phyloP scores from a whole-genome alignment of 2,329 filamentous ascomycete species.

The Alternaria gaisen region DNA sequence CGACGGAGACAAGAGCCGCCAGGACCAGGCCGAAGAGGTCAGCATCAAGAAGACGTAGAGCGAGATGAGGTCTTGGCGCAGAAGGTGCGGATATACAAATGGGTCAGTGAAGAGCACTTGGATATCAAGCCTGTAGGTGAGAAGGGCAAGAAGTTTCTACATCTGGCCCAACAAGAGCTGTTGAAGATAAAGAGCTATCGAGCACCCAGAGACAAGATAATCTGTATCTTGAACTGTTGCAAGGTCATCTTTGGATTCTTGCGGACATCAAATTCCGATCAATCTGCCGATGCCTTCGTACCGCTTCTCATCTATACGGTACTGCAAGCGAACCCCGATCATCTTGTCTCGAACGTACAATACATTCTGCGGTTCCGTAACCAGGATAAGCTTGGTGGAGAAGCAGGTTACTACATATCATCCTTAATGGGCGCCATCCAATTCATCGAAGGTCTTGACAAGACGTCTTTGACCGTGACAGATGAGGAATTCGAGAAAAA shows the following conservation, averaged over 20 bases:
- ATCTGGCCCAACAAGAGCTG: conserved; percentile 90
- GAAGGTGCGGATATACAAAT: conserved; percentile 96
- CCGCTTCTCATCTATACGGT: conserved; percentile 93
- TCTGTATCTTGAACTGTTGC: conserved; percentile 97
- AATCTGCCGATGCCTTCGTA: conserved; percentile 94
- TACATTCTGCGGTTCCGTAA: conserved; percentile 97
- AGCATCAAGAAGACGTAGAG: conserved; percentile 98
- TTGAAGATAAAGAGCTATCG: conserved; percentile 96
- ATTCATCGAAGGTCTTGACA: conserved; percentile 95
- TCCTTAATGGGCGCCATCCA: conserved; percentile 95
- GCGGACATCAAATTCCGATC: conserved; percentile 90
- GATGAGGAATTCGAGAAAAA: conserved; percentile 96
- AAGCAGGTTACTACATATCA: conserved; percentile 97
- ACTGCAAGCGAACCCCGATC: conserved; percentile 90
- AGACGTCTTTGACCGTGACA: conserved; percentile 89
- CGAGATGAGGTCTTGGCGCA: conserved; percentile 94
- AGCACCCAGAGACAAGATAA: conserved; percentile 97
- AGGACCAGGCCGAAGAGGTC: conserved; percentile 86
- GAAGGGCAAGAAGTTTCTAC: conserved; percentile 86
- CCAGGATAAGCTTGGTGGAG: conserved; percentile 95
- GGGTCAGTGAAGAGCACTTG: conserved; percentile 91
- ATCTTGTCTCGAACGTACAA: conserved; percentile 96
- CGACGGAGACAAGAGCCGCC: conserved; percentile 66
- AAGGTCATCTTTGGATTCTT: conserved; percentile 98
- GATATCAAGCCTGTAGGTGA: conserved; percentile 88